phyloP scores from a whole-genome alignment of 768 basidiomycete genomes.

The Tylopilus vinaceipallidus region DNA sequence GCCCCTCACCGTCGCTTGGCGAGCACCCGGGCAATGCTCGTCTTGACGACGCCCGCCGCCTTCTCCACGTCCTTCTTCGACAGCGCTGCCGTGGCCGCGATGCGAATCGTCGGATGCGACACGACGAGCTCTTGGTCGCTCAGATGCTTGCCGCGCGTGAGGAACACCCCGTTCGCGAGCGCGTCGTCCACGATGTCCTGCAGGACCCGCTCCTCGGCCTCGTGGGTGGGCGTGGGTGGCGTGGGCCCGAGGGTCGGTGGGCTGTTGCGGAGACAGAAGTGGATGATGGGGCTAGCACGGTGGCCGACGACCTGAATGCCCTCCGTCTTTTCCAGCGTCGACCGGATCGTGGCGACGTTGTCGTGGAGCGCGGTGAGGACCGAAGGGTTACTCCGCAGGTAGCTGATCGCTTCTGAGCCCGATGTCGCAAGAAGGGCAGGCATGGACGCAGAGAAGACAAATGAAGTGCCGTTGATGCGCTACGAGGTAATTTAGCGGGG shows the following conservation, averaged over 20 bases:
- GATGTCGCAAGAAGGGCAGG: conserved; percentile 87
- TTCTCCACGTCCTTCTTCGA: conserved; percentile 92
- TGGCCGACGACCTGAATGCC: conserved; percentile 84
- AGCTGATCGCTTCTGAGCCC: conserved; percentile 81
- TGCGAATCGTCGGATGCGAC: conserved; percentile 76
- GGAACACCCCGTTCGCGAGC: conserved; percentile 75
- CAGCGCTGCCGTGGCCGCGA: conserved; percentile 77
- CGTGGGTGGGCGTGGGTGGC: conserved; percentile 46
- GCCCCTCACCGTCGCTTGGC: conserved; percentile 54
- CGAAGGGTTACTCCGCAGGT: conserved; percentile 71
- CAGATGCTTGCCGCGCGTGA: conserved; percentile 82
- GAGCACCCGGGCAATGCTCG: conserved; percentile 71
- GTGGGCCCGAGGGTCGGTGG: conserved; percentile 20
- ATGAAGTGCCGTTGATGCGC: conserved; percentile 94
- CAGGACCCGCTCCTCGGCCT: conserved; percentile 72
- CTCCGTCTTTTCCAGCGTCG: conserved; percentile 77
- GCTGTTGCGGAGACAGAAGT: conserved; percentile 60
- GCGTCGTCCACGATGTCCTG: conserved; percentile 94
- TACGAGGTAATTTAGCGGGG: conserved; percentile 28
- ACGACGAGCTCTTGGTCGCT: conserved; percentile 83
- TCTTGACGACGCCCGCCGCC: conserved; percentile 72
- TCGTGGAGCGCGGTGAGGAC: conserved; percentile 76
- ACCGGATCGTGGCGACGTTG: conserved; percentile 76
- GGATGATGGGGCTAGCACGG: conserved; percentile 83
- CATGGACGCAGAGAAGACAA: conserved; percentile 95